Percentiles rank a stretch among this genome's conserved stretches.
Conservation (phyloP, 352 stramenopile genomes). For the Pythium myriotylum region DNA sequence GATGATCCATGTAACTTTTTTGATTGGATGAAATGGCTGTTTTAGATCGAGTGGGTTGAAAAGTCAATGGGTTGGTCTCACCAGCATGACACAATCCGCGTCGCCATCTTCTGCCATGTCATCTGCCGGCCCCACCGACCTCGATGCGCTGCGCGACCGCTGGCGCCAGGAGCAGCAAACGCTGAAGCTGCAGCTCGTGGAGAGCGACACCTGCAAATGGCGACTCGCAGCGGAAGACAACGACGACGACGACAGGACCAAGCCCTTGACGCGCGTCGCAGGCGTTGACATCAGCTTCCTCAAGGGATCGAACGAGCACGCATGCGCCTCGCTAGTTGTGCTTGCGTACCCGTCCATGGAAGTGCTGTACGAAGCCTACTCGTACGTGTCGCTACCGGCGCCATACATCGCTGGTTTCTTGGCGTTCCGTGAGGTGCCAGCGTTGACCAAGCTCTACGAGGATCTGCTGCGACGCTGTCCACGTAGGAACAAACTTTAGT, state of each 20-base stretch:
- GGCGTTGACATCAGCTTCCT: slow-evolving; percentile 88
- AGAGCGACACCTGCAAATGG: slow-evolving; percentile 52
- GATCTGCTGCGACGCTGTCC: slow-evolving; percentile 56
- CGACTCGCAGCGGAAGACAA: slow-evolving; percentile 18
- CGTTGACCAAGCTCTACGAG: slow-evolving; percentile 68
- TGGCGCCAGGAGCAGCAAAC: slow-evolving; percentile 44
- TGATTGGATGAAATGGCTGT: neutral
- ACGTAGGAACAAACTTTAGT: slow-evolving; percentile 29
- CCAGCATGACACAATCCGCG: too few relatives aligned
- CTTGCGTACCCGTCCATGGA: slow-evolving; percentile 61
- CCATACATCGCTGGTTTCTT: slow-evolving; percentile 85
- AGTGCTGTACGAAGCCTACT: slow-evolving; percentile 82
- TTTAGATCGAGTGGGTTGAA: neutral
- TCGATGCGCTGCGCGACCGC: slow-evolving; percentile 6
- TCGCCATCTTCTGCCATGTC: too few relatives aligned
- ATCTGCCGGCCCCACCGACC: too few relatives aligned
- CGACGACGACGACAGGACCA: neutral
- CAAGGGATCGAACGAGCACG: slow-evolving; percentile 77
- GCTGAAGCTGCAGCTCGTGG: slow-evolving; percentile 56
- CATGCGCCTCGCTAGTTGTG: slow-evolving; percentile 83
- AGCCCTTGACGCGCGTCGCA: slow-evolving; percentile 47
- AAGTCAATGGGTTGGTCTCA: neutral
- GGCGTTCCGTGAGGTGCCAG: slow-evolving; percentile 78
- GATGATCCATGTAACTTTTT: too few relatives aligned
- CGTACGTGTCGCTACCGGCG: slow-evolving; percentile 78